Evolutionary conservation across 1,284 basidiomycete species (phyloP).

Genomic region (Meripilus lineatus): DNA sequence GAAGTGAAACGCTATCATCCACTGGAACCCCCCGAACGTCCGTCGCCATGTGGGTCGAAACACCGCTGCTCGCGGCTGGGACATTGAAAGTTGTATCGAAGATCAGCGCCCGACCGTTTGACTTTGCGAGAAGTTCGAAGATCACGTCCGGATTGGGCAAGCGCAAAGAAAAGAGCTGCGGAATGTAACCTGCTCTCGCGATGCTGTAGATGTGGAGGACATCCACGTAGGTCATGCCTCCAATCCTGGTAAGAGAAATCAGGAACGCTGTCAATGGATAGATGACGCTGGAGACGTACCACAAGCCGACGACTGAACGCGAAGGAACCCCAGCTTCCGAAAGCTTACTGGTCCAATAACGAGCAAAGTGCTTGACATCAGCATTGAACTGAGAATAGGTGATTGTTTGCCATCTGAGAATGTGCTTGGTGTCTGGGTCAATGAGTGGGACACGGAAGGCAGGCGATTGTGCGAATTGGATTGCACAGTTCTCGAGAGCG

Average conservation of each 20-base stretch:
- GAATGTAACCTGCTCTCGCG: constrained; percentile 64
- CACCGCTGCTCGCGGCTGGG: constrained; percentile 36
- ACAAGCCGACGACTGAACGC: constrained; percentile 60
- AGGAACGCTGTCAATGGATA: no score
- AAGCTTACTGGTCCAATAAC: constrained; percentile 49
- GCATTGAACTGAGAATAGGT: constrained; percentile 47
- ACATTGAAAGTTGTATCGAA: constrained; percentile 45
- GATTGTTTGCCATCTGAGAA: constrained; percentile 44
- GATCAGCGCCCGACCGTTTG: constrained; percentile 55
- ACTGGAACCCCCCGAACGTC: constrained; percentile 25
- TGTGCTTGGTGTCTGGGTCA: constrained; percentile 29
- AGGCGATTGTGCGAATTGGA: constrained; percentile 36
- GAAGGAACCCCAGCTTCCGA: constrained; percentile 36
- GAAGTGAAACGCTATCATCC: constrained; percentile 15
- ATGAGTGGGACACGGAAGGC: constrained; percentile 47
- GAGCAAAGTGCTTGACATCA: constrained; percentile 51
- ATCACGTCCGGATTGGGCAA: constrained; percentile 65
- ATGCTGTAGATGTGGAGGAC: constrained; percentile 67
- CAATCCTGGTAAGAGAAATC: constrained; percentile 40
- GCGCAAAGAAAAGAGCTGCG: constrained; percentile 67
- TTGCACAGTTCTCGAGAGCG: constrained; percentile 43
- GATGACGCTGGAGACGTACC: no score
- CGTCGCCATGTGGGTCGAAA: constrained; percentile 44
- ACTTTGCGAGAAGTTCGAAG: constrained; percentile 56
- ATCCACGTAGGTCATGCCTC: constrained; percentile 62